Conservation (phyloP, 2,329 filamentous ascomycete species). For the Byssothecium circinans region DNA sequence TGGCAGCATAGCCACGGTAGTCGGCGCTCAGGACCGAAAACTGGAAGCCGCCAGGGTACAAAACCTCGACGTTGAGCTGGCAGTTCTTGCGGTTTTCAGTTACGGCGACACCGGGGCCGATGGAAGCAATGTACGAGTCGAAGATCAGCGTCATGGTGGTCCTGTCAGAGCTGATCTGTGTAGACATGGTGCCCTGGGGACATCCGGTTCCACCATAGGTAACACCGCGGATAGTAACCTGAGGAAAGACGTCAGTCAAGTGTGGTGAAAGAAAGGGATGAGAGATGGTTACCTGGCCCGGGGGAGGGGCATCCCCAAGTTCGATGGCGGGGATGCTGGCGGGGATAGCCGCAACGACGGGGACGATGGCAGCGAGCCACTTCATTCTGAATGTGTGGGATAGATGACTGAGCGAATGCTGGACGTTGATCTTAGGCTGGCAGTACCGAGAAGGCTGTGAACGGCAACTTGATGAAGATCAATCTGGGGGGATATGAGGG, state of each 20-base stretch:
- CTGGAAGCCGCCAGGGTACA: conserved; percentile 56
- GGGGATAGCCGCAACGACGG: conserved; percentile 35
- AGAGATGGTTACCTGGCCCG: conserved; percentile 27
- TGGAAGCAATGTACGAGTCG: conserved; percentile 54
- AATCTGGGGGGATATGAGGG: conserved; percentile 24
- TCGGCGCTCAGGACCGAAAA: conserved; percentile 56
- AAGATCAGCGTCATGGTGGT: conserved; percentile 57
- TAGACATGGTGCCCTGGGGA: conserved; percentile 48
- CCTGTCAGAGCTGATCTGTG: conserved; percentile 48
- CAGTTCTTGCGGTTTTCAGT: conserved; percentile 56
- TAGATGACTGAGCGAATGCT: conserved; percentile 16
- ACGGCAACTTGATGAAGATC: conserved; percentile 36
- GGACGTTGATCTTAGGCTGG: conserved; percentile 19
- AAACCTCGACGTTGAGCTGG: conserved; percentile 56
- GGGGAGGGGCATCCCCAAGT: conserved; percentile 32
- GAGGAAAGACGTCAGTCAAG: conserved; percentile 14
- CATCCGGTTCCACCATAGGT: conserved; percentile 54
- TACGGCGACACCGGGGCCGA: conserved; percentile 48
- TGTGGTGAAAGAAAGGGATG: conserved; percentile 2
- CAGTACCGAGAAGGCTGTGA: conserved; percentile 21
- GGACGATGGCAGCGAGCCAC: conserved; percentile 40
- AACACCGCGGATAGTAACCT: conserved; percentile 49
- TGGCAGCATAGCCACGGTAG: conserved; percentile 55
- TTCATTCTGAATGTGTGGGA: conserved; percentile 39
- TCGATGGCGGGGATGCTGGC: conserved; percentile 17